Conservation (phyloP, 169 alveolate genomes). For the Cryptosporidium andersoni region DNA sequence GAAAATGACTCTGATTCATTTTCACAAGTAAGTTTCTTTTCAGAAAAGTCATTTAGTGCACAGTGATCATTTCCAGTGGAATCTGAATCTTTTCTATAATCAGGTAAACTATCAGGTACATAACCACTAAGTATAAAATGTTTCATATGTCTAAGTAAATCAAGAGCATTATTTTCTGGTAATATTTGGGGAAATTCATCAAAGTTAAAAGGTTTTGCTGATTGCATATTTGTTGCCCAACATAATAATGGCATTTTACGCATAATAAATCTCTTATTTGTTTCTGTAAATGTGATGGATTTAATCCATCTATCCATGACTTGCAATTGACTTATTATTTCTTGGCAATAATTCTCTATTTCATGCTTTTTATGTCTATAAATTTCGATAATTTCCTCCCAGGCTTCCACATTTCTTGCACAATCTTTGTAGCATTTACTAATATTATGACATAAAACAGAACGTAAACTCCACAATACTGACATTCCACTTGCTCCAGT, state of each 20-base stretch:
- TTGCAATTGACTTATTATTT: constrained; percentile 6
- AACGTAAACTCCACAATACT: constrained; percentile 69
- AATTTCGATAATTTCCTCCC: constrained; percentile 33
- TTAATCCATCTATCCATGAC: constrained; percentile 68
- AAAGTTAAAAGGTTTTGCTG: constrained; percentile 38
- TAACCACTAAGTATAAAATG: constrained; percentile 44
- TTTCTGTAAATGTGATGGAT: constrained; percentile 59
- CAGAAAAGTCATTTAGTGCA: constrained; percentile 5
- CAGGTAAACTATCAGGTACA: constrained; percentile 38
- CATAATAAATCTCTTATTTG: constrained; percentile 59
- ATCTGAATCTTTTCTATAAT: neutral
- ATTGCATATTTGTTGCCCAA: constrained; percentile 43
- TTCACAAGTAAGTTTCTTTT: constrained; percentile 20
- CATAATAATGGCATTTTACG: constrained; percentile 60
- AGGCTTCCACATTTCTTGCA: constrained; percentile 22
- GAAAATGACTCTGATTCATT: neutral
- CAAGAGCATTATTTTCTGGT: constrained; percentile 15
- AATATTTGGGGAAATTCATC: constrained; percentile 54
- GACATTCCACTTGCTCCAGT: constrained; percentile 59
- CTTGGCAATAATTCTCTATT: constrained; percentile 30
- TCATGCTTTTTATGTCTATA: constrained; percentile 32
- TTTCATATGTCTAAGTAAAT: constrained; percentile 11
- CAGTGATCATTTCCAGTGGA: neutral
- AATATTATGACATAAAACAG: constrained; percentile 43
- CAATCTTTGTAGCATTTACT: constrained; percentile 57